phyloP scores from a whole-genome alignment of 768 basidiomycete genomes.

The Hericium rajendrae region DNA sequence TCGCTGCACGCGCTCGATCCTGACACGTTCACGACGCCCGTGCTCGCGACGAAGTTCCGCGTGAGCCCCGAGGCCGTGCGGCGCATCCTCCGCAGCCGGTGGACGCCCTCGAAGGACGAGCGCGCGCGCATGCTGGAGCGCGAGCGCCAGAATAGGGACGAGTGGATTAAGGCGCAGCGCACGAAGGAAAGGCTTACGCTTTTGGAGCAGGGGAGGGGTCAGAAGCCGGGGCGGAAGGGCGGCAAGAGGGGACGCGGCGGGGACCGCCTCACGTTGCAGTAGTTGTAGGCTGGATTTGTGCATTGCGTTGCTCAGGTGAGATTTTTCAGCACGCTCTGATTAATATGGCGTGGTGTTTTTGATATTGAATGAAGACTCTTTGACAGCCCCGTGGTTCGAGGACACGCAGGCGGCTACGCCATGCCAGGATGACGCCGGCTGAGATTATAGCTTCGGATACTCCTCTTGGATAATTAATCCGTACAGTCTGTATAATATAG shows the following conservation, averaged over 20 bases:
- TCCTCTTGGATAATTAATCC: too few species aligned
- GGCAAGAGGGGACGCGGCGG: neutral
- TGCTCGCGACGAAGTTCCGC: constrained; percentile 37
- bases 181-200: constrained; percentile 7
- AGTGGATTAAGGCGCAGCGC: constrained; percentile 14
- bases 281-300: neutral
- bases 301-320: too few species aligned
- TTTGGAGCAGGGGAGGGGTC: too few species aligned
- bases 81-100: constrained; percentile 38
- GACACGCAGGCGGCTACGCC: too few species aligned
- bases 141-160: constrained; percentile 18
- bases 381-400: too few species aligned
- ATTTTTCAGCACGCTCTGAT: too few species aligned
- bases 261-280: neutral
- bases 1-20: constrained; percentile 35
- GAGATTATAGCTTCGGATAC: too few species aligned
- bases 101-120: constrained; percentile 28
- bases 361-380: too few species aligned
- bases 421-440: too few species aligned
- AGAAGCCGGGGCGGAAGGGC: neutral
- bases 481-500: too few species aligned
- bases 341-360: too few species aligned
- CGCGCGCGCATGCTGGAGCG: constrained; percentile 19
- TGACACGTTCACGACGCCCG: constrained; percentile 28
- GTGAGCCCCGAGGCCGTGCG: constrained; percentile 43